Base-by-base conservation (phyloP, 2,329 filamentous ascomycete genomes). In the Talaromyces islandicus region DNA sequence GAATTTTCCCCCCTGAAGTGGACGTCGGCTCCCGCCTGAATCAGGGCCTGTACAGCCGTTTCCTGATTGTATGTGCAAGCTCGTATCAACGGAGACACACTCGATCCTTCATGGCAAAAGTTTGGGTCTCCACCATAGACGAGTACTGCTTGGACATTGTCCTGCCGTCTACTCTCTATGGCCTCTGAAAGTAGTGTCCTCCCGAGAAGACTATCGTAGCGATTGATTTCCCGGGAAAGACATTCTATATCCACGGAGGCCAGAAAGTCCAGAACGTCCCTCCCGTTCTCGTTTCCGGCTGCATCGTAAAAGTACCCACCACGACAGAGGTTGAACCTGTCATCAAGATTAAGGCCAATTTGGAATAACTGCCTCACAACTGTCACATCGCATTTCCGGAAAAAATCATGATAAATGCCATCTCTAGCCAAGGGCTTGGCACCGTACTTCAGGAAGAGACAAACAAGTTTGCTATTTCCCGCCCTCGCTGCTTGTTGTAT, bases 181-280 rank as follows among this genome's bases (percentile, higher is more conserved):
- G 60, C 56, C 35, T 46, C 24, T 41, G 52, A 12, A 7, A 59
- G 60, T 6, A 43, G 60, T 32, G 60, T 48, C 41, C 43, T 56
- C 21, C 53, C 56, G 35, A 9, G 10, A 1, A 21, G 5, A 46
- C 11, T 3, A 21, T 21, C 1, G 17, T 21, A 24, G 41, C 19
- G 7, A 24, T 46, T 46, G 6, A 38, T 38, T 38, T 7, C 1
- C 2, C 17, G 17, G 1, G 11, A 12, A 27, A 41, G 25, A 58
- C 12, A 2, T 35, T 35, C 12, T 14, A 12, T 21, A 30, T 27
- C 43, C n/a, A 50, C 24, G 2, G 46, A 21, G 12, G 58, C 53
- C 2, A 56, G 25, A 1, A 52, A 12, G 38, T 5, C n/a, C 12
- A 61, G 25, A 21, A 61, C 52, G 9, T 12, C 41, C 14, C 29